Conservation (phyloP, 2,329 filamentous ascomycete genomes). For the Nemania diffusa region DNA sequence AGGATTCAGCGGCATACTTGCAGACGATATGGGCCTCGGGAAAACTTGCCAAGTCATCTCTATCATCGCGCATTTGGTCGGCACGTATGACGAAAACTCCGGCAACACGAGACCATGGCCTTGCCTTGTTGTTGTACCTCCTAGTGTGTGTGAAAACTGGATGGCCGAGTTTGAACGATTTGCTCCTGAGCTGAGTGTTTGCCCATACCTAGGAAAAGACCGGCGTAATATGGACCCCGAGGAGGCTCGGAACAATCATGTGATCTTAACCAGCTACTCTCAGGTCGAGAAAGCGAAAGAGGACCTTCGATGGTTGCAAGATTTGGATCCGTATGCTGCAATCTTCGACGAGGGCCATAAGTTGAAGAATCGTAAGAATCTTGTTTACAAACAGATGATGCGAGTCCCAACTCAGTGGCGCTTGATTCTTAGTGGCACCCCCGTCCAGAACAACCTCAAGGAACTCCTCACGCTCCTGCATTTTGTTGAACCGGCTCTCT, state of each 20-base stretch:
- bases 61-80: conserved; percentile 84
- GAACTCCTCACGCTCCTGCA: conserved; percentile 90
- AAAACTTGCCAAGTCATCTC: conserved; percentile 98
- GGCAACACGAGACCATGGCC: conserved; percentile 64
- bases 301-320: conserved; percentile 62
- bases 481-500: conserved; percentile 92
- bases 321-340: conserved; percentile 62
- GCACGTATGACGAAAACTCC: conserved; percentile 61
- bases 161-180: conserved; percentile 89
- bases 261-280: conserved; percentile 69
- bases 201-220: conserved; percentile 73
- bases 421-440: conserved; percentile 88
- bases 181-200: conserved; percentile 79
- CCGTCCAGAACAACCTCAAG: conserved; percentile 92
- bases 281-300: conserved; percentile 63
- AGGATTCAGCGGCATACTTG: conserved; percentile 86
- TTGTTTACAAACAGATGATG: conserved; percentile 81
- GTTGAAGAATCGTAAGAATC: conserved; percentile 87
- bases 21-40: conserved; percentile 96
- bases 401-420: conserved; percentile 84
- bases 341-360: conserved; percentile 96
- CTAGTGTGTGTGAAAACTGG: conserved; percentile 97
- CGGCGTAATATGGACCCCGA: conserved; percentile 70
- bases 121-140: conserved; percentile 88
- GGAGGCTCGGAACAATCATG: conserved; percentile 71